Conservation (phyloP, 352 stramenopile species). For the Globisporangium paroecandrum region DNA sequence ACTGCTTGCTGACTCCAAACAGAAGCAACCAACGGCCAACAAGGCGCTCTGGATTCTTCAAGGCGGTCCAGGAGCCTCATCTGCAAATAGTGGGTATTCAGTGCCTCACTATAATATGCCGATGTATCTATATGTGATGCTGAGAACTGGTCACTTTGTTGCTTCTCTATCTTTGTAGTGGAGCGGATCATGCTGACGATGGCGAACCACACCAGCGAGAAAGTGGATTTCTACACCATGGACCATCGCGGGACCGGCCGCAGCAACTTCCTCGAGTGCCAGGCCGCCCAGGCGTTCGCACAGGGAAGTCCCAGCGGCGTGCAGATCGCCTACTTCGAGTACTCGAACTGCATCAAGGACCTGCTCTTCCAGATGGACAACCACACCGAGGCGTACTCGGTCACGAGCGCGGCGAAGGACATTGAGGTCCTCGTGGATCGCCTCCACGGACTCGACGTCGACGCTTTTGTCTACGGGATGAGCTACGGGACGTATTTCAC, state of each 20-base stretch:
- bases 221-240: conserved; percentile 43
- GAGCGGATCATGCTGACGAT: conserved; percentile 24
- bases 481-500: conserved; percentile 32
- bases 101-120: no score
- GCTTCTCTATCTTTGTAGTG: conserved; percentile 13
- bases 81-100: conserved; percentile 19
- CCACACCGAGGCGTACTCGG: conserved; percentile 34
- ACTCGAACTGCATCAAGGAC: conserved; percentile 31
- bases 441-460: conserved; percentile 12
- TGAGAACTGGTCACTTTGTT: no score
- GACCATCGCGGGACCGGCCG: conserved; percentile 53
- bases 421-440: conserved; percentile 22
- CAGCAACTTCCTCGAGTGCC: conserved; percentile 37
- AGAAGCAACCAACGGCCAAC: neutral
- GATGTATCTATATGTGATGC: no score
- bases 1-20: conserved; percentile 5
- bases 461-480: conserved; percentile 31
- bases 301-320: conserved; percentile 20
- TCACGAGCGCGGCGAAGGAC: conserved; percentile 41
- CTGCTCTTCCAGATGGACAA: conserved; percentile 34
- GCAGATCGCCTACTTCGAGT: conserved; percentile 21
- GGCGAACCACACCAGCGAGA: conserved; percentile 12
- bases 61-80: conserved; percentile 26
- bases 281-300: conserved; percentile 31
- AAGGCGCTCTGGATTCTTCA: conserved; percentile 32